Percentiles rank a stretch among this genome's conserved stretches.
These are phyloP conservation scores for Xerocomus spinulosus DNA, from an alignment of 768 basidiomycete species.

Conservation along the genomic window DNA sequence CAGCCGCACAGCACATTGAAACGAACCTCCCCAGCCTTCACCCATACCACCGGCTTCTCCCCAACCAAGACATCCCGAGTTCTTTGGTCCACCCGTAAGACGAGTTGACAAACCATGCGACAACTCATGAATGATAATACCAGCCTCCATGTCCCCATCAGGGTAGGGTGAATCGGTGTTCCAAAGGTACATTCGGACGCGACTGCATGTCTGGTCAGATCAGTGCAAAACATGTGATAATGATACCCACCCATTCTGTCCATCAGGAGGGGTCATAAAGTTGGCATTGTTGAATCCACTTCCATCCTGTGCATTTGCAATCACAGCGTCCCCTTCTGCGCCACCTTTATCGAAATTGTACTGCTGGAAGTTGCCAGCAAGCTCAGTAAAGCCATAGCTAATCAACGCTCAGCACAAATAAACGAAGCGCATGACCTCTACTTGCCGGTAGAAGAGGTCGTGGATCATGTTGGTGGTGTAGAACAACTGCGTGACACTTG, in stretches of 20 bases:
- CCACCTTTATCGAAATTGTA: constrained; percentile 94
- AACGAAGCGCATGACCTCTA: background rate
- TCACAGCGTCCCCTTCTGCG: constrained; percentile 81
- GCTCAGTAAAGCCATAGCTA: constrained; percentile 89
- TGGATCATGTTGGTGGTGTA: constrained; percentile 81
- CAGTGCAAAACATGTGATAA: no score
- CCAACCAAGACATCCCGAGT: constrained; percentile 93
- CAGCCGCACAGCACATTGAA: background rate
- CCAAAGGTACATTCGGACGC: constrained; percentile 98
- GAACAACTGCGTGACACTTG: constrained; percentile 84
- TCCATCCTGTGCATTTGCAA: constrained; percentile 94
- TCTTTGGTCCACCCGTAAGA: constrained; percentile 87
- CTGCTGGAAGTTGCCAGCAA: constrained; percentile 94
- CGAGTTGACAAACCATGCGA: constrained; percentile 90
- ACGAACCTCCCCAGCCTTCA: constrained; percentile 86
- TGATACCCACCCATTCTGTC: no score
- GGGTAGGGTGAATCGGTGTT: constrained; percentile 85
- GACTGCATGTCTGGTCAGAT: constrained; percentile 19
- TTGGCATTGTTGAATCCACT: constrained; percentile 91
- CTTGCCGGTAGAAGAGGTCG: constrained; percentile 72
- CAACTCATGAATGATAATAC: constrained; percentile 92
- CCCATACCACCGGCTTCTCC: constrained; percentile 98
- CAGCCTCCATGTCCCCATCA: constrained; percentile 94
- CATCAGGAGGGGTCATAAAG: constrained; percentile 28
- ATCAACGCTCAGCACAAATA: constrained; percentile 7